Conservation (phyloP, 2,329 filamentous ascomycete species). For the Phialophora verrucosa region DNA sequence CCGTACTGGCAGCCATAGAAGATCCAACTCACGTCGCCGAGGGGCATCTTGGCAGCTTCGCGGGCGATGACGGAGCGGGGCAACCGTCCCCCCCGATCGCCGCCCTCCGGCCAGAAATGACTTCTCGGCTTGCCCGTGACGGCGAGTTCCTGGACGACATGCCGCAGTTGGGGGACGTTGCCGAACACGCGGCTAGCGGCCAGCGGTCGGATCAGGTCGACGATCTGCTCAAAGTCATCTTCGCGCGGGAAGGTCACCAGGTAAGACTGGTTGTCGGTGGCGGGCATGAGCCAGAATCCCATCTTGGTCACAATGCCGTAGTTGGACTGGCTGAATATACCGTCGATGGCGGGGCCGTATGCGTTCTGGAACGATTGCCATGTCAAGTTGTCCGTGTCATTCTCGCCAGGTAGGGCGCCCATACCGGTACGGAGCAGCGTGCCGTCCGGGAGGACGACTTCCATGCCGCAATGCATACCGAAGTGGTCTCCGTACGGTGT, state of each 20-base stretch:
- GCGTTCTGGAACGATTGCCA: constrained; percentile 37
- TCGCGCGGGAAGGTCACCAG: constrained; percentile 56
- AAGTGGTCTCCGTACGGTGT: constrained; percentile 53
- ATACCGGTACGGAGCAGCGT: constrained; percentile 50
- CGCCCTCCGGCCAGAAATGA: constrained; percentile 43
- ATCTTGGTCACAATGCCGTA: constrained; percentile 54
- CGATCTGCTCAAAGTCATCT: constrained; percentile 46
- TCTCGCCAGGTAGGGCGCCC: constrained; percentile 43
- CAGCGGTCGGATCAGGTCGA: constrained; percentile 46
- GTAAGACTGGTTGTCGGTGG: constrained; percentile 56
- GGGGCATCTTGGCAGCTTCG: constrained; percentile 35
- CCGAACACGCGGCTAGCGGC: constrained; percentile 51
- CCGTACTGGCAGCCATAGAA: constrained; percentile 58
- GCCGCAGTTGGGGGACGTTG: constrained; percentile 55
- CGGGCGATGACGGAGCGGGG: constrained; percentile 46
- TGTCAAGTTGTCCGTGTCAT: constrained; percentile 45
- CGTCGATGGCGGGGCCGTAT: constrained; percentile 49
- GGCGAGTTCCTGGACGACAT: constrained; percentile 53
- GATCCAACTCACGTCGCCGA: constrained; percentile 48
- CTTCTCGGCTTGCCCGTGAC: constrained; percentile 46
- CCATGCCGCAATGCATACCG: constrained; percentile 53
- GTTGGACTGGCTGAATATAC: constrained; percentile 41
- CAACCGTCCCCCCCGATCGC: constrained; percentile 49
- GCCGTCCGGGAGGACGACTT: constrained; percentile 52
- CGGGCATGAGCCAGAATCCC: constrained; percentile 60